Conservation (phyloP, 306 rosid species). For the Vigna hirtella region DNA sequence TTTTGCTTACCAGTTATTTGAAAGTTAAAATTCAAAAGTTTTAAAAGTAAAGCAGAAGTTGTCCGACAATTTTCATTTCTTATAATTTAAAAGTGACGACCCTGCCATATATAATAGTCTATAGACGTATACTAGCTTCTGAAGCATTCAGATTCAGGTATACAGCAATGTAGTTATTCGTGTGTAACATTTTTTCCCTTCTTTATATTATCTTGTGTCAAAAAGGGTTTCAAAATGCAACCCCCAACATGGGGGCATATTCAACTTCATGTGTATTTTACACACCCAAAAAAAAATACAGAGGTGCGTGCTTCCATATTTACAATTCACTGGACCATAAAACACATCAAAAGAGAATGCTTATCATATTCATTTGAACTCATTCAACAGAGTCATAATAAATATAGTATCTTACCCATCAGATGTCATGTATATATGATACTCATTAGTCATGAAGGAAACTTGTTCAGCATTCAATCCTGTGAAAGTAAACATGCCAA, state of each 20-base stretch:
- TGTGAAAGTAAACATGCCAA: conserved; percentile 98
- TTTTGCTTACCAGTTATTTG: too few species aligned
- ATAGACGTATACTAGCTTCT: neutral
- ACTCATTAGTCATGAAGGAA: conserved; percentile 91
- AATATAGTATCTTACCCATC: conserved; percentile 73
- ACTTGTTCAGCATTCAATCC: conserved; percentile 91
- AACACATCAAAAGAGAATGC: neutral
- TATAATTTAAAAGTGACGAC: too few species aligned
- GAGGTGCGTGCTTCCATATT: neutral
- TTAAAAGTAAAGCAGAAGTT: too few species aligned
- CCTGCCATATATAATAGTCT: neutral
- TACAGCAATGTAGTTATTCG: neutral
- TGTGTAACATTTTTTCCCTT: neutral
- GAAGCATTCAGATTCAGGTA: neutral
- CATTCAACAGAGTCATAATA: conserved; percentile 21
- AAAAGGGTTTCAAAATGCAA: neutral
- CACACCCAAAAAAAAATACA: neutral
- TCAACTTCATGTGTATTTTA: neutral
- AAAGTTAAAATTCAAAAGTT: too few species aligned
- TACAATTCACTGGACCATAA: neutral
- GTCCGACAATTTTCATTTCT: too few species aligned
- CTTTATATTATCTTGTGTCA: neutral
- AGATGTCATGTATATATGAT: conserved; percentile 93
- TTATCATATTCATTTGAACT: conserved; percentile 30
- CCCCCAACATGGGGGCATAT: neutral